Evolutionary conservation across 345 rosid genomes (phyloP).

Genomic region (Salix purpurea): DNA sequence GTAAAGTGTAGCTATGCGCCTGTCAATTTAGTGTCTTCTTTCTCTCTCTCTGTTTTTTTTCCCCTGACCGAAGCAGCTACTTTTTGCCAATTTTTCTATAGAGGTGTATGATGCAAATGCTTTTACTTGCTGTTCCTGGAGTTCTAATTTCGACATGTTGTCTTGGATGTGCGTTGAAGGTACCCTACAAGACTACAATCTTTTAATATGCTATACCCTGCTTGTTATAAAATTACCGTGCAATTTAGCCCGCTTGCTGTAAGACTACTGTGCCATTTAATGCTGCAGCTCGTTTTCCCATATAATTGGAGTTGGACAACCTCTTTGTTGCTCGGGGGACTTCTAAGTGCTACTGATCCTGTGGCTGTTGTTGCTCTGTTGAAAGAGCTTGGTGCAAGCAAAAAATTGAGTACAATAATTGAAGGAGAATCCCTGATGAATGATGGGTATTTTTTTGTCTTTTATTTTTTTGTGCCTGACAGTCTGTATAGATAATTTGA

Average conservation of each 20-base stretch:
- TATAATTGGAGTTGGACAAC: constrained; percentile 90
- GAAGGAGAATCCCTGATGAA: constrained; percentile 99
- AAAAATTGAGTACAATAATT: constrained; percentile 84
- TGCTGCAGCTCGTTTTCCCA: constrained; percentile 73
- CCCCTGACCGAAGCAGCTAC: background rate
- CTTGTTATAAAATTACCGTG: background rate
- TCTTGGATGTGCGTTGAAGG: constrained; percentile 79
- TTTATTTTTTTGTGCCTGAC: constrained; percentile 1
- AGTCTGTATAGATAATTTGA: background rate
- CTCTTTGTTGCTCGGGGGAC: constrained; percentile 92
- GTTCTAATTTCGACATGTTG: constrained; percentile 78
- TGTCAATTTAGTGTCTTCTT: background rate
- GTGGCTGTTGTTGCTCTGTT: constrained; percentile 95
- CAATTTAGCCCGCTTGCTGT: background rate
- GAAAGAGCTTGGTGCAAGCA: constrained; percentile 97
- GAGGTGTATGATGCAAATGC: constrained; percentile 87
- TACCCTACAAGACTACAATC: constrained; percentile 16
- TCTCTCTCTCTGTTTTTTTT: background rate
- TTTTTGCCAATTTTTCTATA: constrained; percentile 19
- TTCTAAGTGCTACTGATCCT: constrained; percentile 95
- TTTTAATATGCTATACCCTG: background rate
- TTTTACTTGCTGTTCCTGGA: constrained; percentile 95
- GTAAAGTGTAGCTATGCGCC: background rate
- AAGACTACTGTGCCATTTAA: no score
- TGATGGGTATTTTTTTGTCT: constrained; percentile 66